Evolutionary conservation across 2,329 filamentous ascomycete species (phyloP), one percentile per base, ranked within the genome.

Genomic region (Penicillium sp.): DNA sequence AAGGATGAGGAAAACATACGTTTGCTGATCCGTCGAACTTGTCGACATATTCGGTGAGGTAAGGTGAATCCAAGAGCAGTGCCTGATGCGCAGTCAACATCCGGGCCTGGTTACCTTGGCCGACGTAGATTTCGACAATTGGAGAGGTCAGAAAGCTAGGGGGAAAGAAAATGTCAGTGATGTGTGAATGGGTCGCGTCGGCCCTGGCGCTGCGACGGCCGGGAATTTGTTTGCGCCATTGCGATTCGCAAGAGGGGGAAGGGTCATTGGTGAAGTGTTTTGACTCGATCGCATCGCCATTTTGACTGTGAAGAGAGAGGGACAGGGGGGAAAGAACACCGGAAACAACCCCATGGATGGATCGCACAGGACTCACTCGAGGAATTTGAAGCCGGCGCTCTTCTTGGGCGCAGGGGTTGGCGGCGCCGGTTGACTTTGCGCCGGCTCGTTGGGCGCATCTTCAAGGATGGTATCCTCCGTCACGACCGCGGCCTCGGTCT

Each of bases 41-140:
- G 9, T 77, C 74, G 62, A 84, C 82, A 5, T 79, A 74, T 24
- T 82, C 78, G 9, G 76, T 74, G 63, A 96, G 88, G 67, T 79
- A 90, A 0, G 89, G 87, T 38, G 88, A 91, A 65, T 84, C 79
- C 9, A 73, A 63, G 33, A 97, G 76, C 26, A 96, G 77, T 3
- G 76, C 83, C 70, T 95, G 85, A 67, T 96, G 90, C 5, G 88
- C 88, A 25, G 82, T 84, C 49, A 96, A 77, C 29, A 82, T 75
- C 8, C 81, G 82, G 59, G 80, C 76, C 1, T 71, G 66, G 4
- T 82, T 80, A 47, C 76, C 82, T 41, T 71, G 69, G 9, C 85
- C 85, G 18, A 89, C 75, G n/a, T 82, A 63, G 27, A 90, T 69
- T 12, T 82, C 81, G 29, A 90, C 80, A 9, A 88, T 75, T 0